phyloP scores from a whole-genome alignment of 176 grass and related monocot genomes.

The Carex kokanica region DNA sequence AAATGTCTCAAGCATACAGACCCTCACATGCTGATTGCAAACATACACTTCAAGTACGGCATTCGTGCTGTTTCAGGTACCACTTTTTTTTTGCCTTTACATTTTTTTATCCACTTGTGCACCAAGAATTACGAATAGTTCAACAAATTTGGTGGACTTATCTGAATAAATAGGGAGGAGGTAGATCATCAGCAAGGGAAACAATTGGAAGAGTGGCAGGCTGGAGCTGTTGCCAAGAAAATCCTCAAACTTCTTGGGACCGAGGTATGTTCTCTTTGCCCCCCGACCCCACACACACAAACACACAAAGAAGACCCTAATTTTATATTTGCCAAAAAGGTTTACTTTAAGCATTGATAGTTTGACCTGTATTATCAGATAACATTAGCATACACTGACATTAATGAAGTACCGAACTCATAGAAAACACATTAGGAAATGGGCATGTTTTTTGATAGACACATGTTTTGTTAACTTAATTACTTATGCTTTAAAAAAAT shows the following conservation, averaged over 20 bases:
- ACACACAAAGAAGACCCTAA: not conserved
- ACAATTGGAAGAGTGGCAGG: slow-evolving; percentile 98
- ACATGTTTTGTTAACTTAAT: not conserved
- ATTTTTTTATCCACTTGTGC: not conserved
- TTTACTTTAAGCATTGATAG: not conserved
- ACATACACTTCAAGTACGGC: slow-evolving; percentile 97
- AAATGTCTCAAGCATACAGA: slow-evolving; percentile 88
- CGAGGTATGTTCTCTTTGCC: slow-evolving; percentile 27
- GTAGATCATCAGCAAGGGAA: slow-evolving; percentile 98
- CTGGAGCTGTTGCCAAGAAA: slow-evolving; percentile 97
- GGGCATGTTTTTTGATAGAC: not conserved
- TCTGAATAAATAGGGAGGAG: slow-evolving; percentile 67
- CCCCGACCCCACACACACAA: no score
- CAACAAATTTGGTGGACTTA: not conserved
- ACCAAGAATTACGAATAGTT: not conserved
- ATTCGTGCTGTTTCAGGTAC: slow-evolving; percentile 89
- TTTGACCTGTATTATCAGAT: not conserved
- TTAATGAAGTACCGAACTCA: not conserved
- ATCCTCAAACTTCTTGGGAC: slow-evolving; percentile 69
- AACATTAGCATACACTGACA: not conserved
- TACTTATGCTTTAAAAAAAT: not conserved
- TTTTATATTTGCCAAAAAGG: not conserved
- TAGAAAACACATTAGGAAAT: not conserved
- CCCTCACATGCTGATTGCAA: slow-evolving; percentile 94
- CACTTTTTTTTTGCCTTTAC: slow-evolving; percentile 2